Base-by-base conservation (phyloP, 805 yeast species). In the Wickerhamomyces xylosicus region DNA sequence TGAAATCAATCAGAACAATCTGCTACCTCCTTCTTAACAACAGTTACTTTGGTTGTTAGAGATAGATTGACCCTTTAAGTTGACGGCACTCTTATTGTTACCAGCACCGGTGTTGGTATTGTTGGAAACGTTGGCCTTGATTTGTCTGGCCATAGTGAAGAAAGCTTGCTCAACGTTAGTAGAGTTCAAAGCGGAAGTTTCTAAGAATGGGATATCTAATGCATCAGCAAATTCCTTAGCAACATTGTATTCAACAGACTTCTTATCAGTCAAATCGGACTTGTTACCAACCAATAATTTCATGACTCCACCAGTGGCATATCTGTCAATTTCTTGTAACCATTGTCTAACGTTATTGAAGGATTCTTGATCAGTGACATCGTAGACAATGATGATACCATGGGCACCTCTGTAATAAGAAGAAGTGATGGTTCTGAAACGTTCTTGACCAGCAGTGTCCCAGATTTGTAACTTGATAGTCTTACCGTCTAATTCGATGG, bases 381-480 rank as follows among this genome's bases (percentile, higher is more conserved):
- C 98, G 62, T 92, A 90, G 38, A 90, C 98, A 53, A 90, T 90
- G 54, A 90, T 92, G 62, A 90, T 92, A 45, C 98, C 98, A 59
- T 90, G 97, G 11, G 97, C 96, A 41, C 98, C 98, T 62, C 98
- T 82, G 71, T 90, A 90, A 68, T 90, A 90, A 14, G 96, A 85
- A 13, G 96, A 85, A 11, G 97, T 92, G 66, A 90, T 90, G 37
- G 98, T 92, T 66, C 97, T 80, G 69, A 92, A 92, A 54, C 98
- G 72, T 64, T 92, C 98, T 69, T 92, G 98, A 35, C 98, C 98
- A 11, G 97, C 98, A 41, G 98, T 92, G 61, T 92, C 98, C 98
- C 98, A 92, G 58, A 92, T 90, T 68, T 92, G 98, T 58, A 92
- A 74, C 67, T 92, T 92, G 60, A 92, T 92, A 39, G 95, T 85